These are phyloP conservation scores for Hydrangea macrophylla DNA, from an alignment of 148 eudicot species.

Conservation along the genomic window DNA sequence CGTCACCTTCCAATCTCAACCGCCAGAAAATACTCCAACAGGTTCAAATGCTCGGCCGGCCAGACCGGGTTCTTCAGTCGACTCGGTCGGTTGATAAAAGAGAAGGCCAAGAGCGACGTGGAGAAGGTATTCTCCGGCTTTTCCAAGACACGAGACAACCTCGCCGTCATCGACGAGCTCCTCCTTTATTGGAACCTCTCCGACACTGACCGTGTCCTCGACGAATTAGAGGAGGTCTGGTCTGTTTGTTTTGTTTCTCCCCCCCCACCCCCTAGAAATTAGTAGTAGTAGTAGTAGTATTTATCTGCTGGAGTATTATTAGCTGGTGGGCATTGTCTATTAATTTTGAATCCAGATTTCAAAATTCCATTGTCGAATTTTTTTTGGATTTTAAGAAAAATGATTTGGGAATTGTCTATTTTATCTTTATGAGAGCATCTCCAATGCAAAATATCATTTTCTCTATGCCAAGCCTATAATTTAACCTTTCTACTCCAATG, in stretches of 20 bases:
- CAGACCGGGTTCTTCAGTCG: constrained; percentile 81
- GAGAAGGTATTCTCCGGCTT: constrained; percentile 91
- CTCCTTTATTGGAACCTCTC: constrained; percentile 88
- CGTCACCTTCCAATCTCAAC: constrained; percentile 13
- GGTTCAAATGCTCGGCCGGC: constrained; percentile 56
- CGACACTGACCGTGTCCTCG: constrained; percentile 88
- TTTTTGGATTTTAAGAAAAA: too few relatives aligned
- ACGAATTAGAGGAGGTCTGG: constrained; percentile 92
- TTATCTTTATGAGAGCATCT: too few relatives aligned
- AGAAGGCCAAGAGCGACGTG: constrained; percentile 90
- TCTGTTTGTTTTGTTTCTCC: constrained; percentile 2
- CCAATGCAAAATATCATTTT: too few relatives aligned
- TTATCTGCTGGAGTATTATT: too few relatives aligned
- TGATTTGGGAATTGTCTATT: too few relatives aligned
- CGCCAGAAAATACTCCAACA: constrained; percentile 11
- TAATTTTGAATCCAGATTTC: too few relatives aligned
- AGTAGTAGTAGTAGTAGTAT: too few relatives aligned
- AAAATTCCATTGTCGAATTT: too few relatives aligned
- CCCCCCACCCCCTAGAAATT: neutral
- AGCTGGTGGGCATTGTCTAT: too few relatives aligned
- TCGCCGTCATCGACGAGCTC: constrained; percentile 90
- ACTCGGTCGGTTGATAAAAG: constrained; percentile 81
- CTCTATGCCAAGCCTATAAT: too few relatives aligned
- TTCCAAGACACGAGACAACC: constrained; percentile 85
- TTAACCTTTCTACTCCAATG: too few relatives aligned